phyloP scores from a whole-genome alignment of 306 rosid genomes.

The Potentilla sterilis region DNA sequence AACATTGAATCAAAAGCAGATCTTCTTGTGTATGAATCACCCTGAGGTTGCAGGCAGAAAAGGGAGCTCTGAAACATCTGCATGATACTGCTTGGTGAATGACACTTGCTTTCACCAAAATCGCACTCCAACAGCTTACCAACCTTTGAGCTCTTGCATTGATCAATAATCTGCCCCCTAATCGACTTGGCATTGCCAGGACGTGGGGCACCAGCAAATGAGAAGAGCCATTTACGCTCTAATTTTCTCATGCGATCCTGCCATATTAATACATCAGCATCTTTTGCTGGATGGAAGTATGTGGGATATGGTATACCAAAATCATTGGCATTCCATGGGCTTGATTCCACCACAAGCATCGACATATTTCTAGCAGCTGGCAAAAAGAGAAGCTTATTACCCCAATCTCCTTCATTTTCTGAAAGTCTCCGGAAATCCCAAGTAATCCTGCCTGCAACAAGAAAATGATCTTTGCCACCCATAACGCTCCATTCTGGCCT shows the following conservation, averaged over 20 bases:
- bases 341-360: conserved; percentile 99
- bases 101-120: conserved; percentile 97
- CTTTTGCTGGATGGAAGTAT: conserved; percentile 95
- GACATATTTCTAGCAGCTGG: conserved; percentile 98
- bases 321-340: conserved; percentile 99
- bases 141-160: conserved; percentile 65
- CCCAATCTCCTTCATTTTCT: conserved; percentile 79
- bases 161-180: conserved; percentile 79
- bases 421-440: conserved; percentile 93
- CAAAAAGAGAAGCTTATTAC: conserved; percentile 86
- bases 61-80: conserved; percentile 95
- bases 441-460: conserved; percentile 92
- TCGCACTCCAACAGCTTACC: conserved; percentile 90
- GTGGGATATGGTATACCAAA: conserved; percentile 97
- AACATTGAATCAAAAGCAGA: conserved; percentile 95
- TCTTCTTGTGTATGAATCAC: conserved; percentile 91
- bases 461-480: conserved; percentile 94
- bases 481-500: conserved; percentile 90
- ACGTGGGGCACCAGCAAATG: conserved; percentile 98
- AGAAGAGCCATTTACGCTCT: conserved; percentile 71
- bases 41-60: conserved; percentile 98
- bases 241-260: conserved; percentile 53
- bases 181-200: conserved; percentile 85
- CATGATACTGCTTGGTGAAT: conserved; percentile 96
- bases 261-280: conserved; percentile 62